A percentile compares a stretch with the other conserved stretches of the same genome.
Evolutionary conservation across 2,329 filamentous ascomycete genomes (phyloP).

Genomic region (Fusarium sp.): DNA sequence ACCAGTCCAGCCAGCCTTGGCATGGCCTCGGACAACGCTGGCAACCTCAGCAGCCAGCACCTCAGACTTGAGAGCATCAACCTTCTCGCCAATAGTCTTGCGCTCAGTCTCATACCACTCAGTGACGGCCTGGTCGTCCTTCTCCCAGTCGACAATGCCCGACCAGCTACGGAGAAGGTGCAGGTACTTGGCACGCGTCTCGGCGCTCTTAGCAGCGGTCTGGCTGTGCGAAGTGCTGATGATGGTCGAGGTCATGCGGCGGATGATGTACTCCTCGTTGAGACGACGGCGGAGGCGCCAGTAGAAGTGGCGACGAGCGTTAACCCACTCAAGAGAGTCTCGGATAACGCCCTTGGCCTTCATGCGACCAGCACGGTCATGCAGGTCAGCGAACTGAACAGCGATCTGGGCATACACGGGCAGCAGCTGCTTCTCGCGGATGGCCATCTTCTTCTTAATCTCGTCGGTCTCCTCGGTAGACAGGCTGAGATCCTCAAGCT

Average conservation of each 20-base stretch:
- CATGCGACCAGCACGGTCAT: slow-evolving; percentile 98
- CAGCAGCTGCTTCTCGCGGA: slow-evolving; percentile 87
- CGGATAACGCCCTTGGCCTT: slow-evolving; percentile 96
- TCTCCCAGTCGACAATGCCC: slow-evolving; percentile 78
- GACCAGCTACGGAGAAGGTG: slow-evolving; percentile 86
- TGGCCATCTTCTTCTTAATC: slow-evolving; percentile 85
- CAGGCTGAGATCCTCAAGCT: slow-evolving; percentile 71
- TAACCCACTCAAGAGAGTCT: slow-evolving; percentile 83
- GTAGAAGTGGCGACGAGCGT: slow-evolving; percentile 98
- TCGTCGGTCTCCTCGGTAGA: slow-evolving; percentile 78
- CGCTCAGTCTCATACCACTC: slow-evolving; percentile 97
- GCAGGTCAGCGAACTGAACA: slow-evolving; percentile 96
- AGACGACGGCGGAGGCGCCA: slow-evolving; percentile 97
- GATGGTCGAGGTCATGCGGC: slow-evolving; percentile 75
- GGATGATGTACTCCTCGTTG: slow-evolving; percentile 97
- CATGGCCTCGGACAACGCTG: slow-evolving; percentile 57
- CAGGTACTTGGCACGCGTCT: slow-evolving; percentile 74
- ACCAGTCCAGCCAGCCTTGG: slow-evolving; percentile 82
- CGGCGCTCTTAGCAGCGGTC: slow-evolving; percentile 56
- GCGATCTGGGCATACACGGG: slow-evolving; percentile 96
- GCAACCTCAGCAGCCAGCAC: slow-evolving; percentile 62
- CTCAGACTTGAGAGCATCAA: slow-evolving; percentile 85
- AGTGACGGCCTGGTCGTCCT: slow-evolving; percentile 84
- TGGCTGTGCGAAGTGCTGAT: slow-evolving; percentile 44
- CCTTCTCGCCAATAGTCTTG: slow-evolving; percentile 82